Percentiles rank a stretch among this genome's conserved stretches.
Evolutionary conservation across 2,329 filamentous ascomycete genomes (phyloP).

Genomic region (Aspergillus pseudonomiae): DNA sequence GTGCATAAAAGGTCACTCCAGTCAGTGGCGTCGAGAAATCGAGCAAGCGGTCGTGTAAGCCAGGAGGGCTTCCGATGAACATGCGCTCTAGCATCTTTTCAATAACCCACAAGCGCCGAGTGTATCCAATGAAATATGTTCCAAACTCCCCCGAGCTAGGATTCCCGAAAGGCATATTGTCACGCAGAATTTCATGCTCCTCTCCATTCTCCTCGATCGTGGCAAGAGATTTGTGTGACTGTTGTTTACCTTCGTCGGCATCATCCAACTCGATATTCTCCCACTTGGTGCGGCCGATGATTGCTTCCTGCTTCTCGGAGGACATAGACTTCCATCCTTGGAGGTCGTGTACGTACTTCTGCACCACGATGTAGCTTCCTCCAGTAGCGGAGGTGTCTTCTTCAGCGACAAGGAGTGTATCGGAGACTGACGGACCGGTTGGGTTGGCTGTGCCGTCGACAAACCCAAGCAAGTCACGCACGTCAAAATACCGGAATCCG

Average conservation of each 20-base stretch:
- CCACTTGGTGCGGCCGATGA: constrained; percentile 61
- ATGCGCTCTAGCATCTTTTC: constrained; percentile 62
- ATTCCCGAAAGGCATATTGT: constrained; percentile 65
- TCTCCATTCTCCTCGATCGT: constrained; percentile 56
- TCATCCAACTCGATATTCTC: constrained; percentile 63
- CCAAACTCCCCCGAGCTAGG: constrained; percentile 56
- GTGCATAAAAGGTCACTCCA: constrained; percentile 58
- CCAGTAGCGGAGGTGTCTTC: constrained; percentile 47
- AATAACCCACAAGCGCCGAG: constrained; percentile 56
- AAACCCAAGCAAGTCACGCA: constrained; percentile 61
- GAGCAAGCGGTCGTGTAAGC: constrained; percentile 58
- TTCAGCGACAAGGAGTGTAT: constrained; percentile 48
- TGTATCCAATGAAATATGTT: constrained; percentile 63
- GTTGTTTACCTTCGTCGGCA: constrained; percentile 48
- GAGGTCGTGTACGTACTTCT: constrained; percentile 62
- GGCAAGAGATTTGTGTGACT: constrained; percentile 58
- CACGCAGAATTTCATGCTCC: constrained; percentile 58
- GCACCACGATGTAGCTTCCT: constrained; percentile 62
- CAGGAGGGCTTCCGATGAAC: constrained; percentile 59
- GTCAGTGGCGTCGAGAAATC: constrained; percentile 59
- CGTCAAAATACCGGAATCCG: constrained; percentile 64
- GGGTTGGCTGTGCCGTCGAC: constrained; percentile 65
- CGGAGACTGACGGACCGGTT: constrained; percentile 47
- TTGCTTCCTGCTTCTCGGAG: constrained; percentile 57
- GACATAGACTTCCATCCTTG: constrained; percentile 50